These are phyloP conservation scores for Saccharomycopsis lassenensis DNA, from an alignment of 805 yeast species.

Conservation along the genomic window DNA sequence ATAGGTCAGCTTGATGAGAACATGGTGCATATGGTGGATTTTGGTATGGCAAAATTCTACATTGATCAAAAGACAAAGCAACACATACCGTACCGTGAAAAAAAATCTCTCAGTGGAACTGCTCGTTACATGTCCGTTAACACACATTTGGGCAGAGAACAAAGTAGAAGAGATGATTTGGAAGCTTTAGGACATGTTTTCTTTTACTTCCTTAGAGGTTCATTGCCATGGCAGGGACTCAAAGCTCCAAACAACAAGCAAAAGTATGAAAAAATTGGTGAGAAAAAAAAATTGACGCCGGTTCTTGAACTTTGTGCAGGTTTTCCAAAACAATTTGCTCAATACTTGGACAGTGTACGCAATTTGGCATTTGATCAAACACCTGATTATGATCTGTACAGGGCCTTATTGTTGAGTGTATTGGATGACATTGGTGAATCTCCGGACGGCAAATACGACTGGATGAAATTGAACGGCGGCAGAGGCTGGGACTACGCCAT, in stretches of 20 bases:
- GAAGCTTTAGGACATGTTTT: constrained; percentile 96
- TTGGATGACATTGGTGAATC: constrained; percentile 57
- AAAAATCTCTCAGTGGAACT: constrained; percentile 91
- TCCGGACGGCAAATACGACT: constrained; percentile 88
- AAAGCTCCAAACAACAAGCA: constrained; percentile 97
- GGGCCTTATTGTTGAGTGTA: constrained; percentile 68
- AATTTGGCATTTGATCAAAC: constrained; percentile 84
- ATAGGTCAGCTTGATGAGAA: constrained; percentile 79
- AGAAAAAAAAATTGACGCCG: constrained; percentile 84
- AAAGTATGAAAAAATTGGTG: constrained; percentile 95
- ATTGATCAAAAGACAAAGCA: constrained; percentile 92
- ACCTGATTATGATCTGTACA: constrained; percentile 86
- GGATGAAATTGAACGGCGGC: constrained; percentile 95
- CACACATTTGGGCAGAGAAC: constrained; percentile 96
- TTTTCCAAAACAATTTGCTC: constrained; percentile 86
- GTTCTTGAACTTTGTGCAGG: constrained; percentile 81
- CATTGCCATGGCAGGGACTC: constrained; percentile 97
- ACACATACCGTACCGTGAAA: constrained; percentile 95
- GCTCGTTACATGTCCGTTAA: constrained; percentile 98
- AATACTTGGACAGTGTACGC: constrained; percentile 81
- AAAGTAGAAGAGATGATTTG: constrained; percentile 90
- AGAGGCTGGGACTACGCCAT: constrained; percentile 89
- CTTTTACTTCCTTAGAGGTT: constrained; percentile 88
- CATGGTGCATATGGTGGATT: constrained; percentile 81
- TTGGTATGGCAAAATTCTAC: constrained; percentile 98